A percentile compares a stretch with the other conserved stretches of the same genome.
These are phyloP conservation scores for Flaveria bidentis DNA, from an alignment of 129 eudicot species.

Conservation along the genomic window DNA sequence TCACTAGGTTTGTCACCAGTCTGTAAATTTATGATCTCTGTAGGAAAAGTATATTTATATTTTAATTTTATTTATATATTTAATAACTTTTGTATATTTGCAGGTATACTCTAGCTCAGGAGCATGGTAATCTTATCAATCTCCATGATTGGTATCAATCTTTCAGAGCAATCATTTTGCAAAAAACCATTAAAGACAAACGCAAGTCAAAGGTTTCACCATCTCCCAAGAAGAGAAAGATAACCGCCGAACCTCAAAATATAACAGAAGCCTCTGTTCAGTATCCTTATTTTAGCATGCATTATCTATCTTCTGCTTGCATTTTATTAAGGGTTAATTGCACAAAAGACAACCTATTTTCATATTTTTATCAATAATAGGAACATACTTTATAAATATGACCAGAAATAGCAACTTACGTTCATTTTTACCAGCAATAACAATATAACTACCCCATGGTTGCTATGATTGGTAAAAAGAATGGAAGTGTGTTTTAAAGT, in stretches of 20 bases:
- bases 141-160: conserved; percentile 89
- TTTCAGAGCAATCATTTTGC: conserved; percentile 53
- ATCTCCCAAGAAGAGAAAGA: conserved; percentile 74
- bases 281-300: conserved; percentile 58
- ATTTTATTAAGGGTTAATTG: not conserved
- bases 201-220: conserved; percentile 54
- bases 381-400: not conserved
- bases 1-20: too few relatives aligned
- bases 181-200: conserved; percentile 34
- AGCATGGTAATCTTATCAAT: conserved; percentile 91
- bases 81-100: conserved; percentile 4
- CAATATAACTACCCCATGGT: not conserved
- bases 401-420: not conserved
- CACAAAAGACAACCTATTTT: not conserved
- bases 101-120: conserved; percentile 90
- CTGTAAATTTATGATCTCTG: not conserved
- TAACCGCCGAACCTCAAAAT: conserved; percentile 36
- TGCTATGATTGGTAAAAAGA: not conserved
- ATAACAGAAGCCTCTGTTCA: conserved; percentile 64
- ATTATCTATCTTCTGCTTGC: conserved; percentile 14
- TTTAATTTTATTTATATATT: not conserved
- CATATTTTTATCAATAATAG: not conserved
- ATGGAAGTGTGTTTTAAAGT: not conserved
- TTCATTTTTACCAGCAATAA: not conserved
- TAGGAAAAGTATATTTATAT: not conserved